Conservation (phyloP, 2,329 filamentous ascomycete genomes). For the Monosporascus sp. region DNA sequence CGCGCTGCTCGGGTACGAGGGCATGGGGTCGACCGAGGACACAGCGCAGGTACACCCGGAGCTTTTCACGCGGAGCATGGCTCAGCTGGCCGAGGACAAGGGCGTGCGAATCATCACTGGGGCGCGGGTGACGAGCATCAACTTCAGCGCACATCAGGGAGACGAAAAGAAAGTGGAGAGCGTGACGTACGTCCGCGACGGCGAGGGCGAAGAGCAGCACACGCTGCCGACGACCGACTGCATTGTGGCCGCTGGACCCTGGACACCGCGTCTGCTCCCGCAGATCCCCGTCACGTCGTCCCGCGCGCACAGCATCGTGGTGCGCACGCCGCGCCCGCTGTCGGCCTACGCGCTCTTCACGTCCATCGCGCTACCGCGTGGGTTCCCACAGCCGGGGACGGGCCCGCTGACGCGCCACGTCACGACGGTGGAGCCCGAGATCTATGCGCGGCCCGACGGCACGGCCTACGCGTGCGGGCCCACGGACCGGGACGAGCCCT, state of each 20-base stretch:
- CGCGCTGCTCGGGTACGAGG: conserved; percentile 34
- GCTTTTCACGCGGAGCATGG: conserved; percentile 70
- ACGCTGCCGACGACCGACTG: conserved; percentile 23
- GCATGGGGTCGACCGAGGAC: conserved; percentile 44
- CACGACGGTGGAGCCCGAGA: conserved; percentile 61
- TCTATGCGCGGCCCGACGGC: conserved; percentile 69
- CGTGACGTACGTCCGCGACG: conserved; percentile 25
- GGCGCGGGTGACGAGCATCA: conserved; percentile 23
- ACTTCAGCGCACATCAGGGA: conserved; percentile 9
- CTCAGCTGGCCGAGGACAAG: conserved; percentile 57
- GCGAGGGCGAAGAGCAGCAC: conserved; percentile 12
- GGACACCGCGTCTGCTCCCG: conserved; percentile 39
- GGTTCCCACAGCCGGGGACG: conserved; percentile 34
- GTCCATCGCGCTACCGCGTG: conserved; percentile 56
- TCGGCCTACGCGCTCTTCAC: conserved; percentile 66
- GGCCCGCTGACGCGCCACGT: conserved; percentile 18
- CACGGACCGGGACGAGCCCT: conserved; percentile 56
- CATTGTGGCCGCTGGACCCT: conserved; percentile 38
- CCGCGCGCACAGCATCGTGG: conserved; percentile 42
- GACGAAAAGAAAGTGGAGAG: conserved; percentile 17
- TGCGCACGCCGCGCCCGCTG: conserved; percentile 36
- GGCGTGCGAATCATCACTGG: conserved; percentile 47
- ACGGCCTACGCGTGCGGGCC: conserved; percentile 71
- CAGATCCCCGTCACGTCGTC: conserved; percentile 35
- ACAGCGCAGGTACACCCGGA: conserved; percentile 78